Evolutionary conservation across 2,329 filamentous ascomycete genomes (phyloP).

Genomic region (Acephala macrosclerotiorum): DNA sequence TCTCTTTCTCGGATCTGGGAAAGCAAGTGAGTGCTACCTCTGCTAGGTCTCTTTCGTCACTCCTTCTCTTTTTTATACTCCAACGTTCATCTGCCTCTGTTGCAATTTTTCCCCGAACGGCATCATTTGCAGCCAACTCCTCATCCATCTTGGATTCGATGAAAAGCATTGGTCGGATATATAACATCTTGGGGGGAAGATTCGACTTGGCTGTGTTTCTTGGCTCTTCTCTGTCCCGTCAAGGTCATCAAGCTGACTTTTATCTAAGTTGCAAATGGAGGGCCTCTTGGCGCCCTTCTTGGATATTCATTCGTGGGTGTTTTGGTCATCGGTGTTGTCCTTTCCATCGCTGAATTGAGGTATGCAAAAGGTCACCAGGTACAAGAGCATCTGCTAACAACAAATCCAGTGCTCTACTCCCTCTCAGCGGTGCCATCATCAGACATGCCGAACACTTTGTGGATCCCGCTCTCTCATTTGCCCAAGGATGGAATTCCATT

Average conservation of each 20-base stretch:
- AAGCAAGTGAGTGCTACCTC: background rate
- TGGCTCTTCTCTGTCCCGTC: background rate
- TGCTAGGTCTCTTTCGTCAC: no score
- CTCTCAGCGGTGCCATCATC: constrained; percentile 52
- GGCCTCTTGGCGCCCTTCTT: constrained; percentile 58
- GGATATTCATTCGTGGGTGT: constrained; percentile 58
- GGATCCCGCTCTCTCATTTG: constrained; percentile 47
- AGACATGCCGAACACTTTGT: constrained; percentile 48
- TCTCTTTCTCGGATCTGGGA: constrained; percentile 28
- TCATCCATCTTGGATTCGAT: no score
- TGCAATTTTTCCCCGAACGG: background rate
- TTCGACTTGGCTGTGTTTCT: constrained; percentile 16
- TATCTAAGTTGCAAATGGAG: constrained; percentile 51
- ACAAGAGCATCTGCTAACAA: background rate
- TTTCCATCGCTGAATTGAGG: constrained; percentile 58
- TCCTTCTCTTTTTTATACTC: background rate
- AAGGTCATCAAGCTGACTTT: constrained; percentile 13
- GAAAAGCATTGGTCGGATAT: no score
- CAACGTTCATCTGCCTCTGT: background rate
- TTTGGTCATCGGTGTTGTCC: constrained; percentile 57
- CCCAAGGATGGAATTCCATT: constrained; percentile 44
- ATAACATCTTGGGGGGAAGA: background rate
- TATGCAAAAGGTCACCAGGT: constrained; percentile 29
- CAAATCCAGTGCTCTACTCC: constrained; percentile 50
- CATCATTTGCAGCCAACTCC: no score